phyloP scores from a whole-genome alignment of 257 asterid genomes.

The Rehmannia glutinosa region DNA sequence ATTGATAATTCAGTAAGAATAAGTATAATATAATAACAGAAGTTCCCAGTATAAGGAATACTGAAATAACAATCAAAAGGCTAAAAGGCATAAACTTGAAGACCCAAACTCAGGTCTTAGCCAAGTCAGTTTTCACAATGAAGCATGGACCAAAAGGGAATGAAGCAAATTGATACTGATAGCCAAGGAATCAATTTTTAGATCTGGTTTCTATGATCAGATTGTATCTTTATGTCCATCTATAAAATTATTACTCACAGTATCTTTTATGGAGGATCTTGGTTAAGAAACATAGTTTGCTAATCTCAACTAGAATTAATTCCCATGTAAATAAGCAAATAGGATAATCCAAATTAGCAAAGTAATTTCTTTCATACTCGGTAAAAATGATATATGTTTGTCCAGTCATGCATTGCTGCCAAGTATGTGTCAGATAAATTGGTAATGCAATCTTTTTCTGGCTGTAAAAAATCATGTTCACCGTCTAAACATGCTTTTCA shows the following conservation, averaged over 20 bases:
- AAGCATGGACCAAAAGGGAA: too few species aligned
- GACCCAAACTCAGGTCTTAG: not conserved
- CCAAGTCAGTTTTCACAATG: not conserved
- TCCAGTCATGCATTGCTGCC: not conserved
- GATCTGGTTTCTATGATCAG: not conserved
- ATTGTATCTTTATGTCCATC: not conserved
- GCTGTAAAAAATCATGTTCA: slow-evolving; percentile 1
- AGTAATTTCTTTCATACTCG: not conserved
- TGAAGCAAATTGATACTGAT: not conserved
- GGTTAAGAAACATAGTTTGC: not conserved
- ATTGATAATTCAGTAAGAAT: not conserved
- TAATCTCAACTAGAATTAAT: not conserved
- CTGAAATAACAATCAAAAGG: not conserved
- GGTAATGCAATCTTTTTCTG: not conserved
- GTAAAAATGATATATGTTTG: not conserved
- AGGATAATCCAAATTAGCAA: not conserved
- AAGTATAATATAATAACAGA: not conserved
- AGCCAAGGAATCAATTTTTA: not conserved
- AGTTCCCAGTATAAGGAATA: not conserved
- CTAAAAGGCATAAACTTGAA: not conserved
- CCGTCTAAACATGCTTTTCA: not conserved
- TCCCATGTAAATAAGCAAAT: not conserved
- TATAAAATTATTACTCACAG: not conserved
- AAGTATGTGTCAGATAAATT: not conserved
- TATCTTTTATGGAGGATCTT: not conserved